A percentile compares a stretch with the other conserved stretches of the same genome.
Evolutionary conservation across 2,329 filamentous ascomycete species (phyloP).

Genomic region (Sarocladium kiliense): DNA sequence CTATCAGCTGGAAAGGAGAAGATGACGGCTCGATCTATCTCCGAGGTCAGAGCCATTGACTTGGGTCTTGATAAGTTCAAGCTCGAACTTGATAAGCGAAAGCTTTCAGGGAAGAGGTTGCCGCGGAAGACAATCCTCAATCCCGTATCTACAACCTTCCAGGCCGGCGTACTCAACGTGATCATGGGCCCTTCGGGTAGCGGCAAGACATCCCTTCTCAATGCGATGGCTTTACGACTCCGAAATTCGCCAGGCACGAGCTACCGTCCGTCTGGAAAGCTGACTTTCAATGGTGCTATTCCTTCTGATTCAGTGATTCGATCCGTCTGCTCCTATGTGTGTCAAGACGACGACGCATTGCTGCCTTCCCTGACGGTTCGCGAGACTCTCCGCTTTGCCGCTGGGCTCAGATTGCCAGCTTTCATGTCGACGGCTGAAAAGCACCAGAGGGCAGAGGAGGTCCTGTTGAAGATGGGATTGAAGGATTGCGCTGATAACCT

Average conservation of each 20-base stretch:
- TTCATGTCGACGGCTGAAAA: slow-evolving; percentile 70
- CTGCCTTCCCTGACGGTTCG: slow-evolving; percentile 70
- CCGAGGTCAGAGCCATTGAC: slow-evolving; percentile 54
- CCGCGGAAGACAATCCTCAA: slow-evolving; percentile 58
- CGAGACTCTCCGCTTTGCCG: slow-evolving; percentile 67
- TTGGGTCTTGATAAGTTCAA: slow-evolving; percentile 61
- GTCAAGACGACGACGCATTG: slow-evolving; percentile 71
- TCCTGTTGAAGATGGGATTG: slow-evolving; percentile 70
- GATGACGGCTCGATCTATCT: slow-evolving; percentile 48
- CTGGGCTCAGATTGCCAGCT: slow-evolving; percentile 62
- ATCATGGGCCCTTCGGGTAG: slow-evolving; percentile 78
- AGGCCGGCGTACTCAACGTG: slow-evolving; percentile 64
- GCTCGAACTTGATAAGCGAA: slow-evolving; percentile 59
- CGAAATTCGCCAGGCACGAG: slow-evolving; percentile 55
- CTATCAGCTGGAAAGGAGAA: slow-evolving; percentile 67
- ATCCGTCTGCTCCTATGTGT: slow-evolving; percentile 71
- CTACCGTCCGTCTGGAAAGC: slow-evolving; percentile 56
- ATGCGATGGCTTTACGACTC: slow-evolving; percentile 65
- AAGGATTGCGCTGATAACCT: slow-evolving; percentile 74
- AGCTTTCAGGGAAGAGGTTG: slow-evolving; percentile 43
- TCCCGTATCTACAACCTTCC: slow-evolving; percentile 61
- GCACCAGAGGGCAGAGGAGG: slow-evolving; percentile 62
- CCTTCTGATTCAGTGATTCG: slow-evolving; percentile 65
- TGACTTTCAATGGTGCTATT: slow-evolving; percentile 65
- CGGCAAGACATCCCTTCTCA: slow-evolving; percentile 71